phyloP scores from a whole-genome alignment of 2,329 filamentous ascomycete genomes.

The Colletotrichum lini region DNA sequence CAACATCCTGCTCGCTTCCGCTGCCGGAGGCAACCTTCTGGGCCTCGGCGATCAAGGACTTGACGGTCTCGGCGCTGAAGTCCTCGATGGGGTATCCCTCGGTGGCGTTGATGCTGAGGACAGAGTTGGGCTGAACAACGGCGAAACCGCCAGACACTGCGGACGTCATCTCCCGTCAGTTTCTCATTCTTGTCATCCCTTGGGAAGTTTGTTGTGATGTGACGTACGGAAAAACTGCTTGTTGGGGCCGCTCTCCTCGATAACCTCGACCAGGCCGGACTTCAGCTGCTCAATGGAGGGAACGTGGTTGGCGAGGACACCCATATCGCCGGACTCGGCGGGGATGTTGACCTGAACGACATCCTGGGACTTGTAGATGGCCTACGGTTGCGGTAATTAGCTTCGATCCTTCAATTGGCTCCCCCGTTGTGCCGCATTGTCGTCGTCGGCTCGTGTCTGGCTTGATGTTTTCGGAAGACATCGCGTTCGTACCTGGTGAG shows the following conservation, averaged over 20 bases:
- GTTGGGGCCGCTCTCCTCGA: conserved; percentile 89
- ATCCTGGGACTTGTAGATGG: conserved; percentile 78
- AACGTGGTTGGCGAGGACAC: conserved; percentile 98
- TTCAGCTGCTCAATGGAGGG: conserved; percentile 99
- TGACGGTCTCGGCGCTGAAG: conserved; percentile 93
- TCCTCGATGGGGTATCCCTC: conserved; percentile 96
- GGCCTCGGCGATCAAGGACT: conserved; percentile 91
- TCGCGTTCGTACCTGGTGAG: conserved; percentile 88
- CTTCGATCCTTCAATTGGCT: conserved; percentile 49
- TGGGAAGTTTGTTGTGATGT: conserved; percentile 41
- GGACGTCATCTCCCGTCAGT: conserved; percentile 38
- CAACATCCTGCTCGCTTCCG: conserved; percentile 97
- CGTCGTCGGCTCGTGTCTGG: conserved; percentile 21
- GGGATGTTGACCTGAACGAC: conserved; percentile 98
- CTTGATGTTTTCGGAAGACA: conserved; percentile 20
- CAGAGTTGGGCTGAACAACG: conserved; percentile 93
- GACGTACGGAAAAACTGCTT: conserved; percentile 99
- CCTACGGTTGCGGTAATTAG: conserved; percentile 73
- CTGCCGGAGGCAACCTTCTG: conserved; percentile 93
- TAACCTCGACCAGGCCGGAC: conserved; percentile 93
- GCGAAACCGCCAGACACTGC: conserved; percentile 97
- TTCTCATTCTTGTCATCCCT: conserved; percentile 29
- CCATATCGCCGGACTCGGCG: conserved; percentile 98
- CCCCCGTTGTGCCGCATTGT: conserved; percentile 32
- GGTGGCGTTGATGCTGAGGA: conserved; percentile 97